phyloP scores from a whole-genome alignment of 257 asterid species.

The Thymus quinquecostatus region DNA sequence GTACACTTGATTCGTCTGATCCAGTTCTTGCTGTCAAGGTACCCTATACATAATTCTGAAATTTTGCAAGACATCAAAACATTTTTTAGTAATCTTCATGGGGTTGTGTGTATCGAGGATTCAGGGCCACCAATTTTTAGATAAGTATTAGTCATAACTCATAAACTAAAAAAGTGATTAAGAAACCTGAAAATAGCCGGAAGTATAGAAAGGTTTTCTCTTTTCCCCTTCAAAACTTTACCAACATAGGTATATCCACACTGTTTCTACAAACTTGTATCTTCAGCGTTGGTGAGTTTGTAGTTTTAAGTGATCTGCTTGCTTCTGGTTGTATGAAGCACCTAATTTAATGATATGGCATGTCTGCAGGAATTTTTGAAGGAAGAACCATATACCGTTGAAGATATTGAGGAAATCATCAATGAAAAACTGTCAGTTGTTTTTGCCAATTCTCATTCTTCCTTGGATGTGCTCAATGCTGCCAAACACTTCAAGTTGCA shows the following conservation, averaged over 20 bases:
- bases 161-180: not conserved
- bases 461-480: constrained; percentile 79
- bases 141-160: not conserved
- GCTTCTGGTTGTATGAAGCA: not conserved
- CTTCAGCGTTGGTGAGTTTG: not conserved
- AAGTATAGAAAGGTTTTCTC: not conserved
- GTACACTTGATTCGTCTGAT: constrained; percentile 70
- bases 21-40: constrained; percentile 90
- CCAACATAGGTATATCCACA: not conserved
- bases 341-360: not conserved
- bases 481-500: constrained; percentile 80
- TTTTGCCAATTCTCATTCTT: constrained; percentile 78
- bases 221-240: not conserved
- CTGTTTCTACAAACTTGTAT: not conserved
- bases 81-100: not conserved
- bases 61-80: too few relatives aligned
- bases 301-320: not conserved
- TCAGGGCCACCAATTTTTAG: not conserved
- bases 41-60: constrained; percentile 14
- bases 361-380: constrained; percentile 65
- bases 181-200: not conserved
- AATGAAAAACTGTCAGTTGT: constrained; percentile 56
- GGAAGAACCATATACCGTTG: constrained; percentile 71
- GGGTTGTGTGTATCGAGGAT: not conserved
- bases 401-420: constrained; percentile 71